Percentiles rank a stretch among this genome's conserved stretches.
phyloP scores from a whole-genome alignment of 2,329 filamentous ascomycete species.

The Escovopsis sp. region DNA sequence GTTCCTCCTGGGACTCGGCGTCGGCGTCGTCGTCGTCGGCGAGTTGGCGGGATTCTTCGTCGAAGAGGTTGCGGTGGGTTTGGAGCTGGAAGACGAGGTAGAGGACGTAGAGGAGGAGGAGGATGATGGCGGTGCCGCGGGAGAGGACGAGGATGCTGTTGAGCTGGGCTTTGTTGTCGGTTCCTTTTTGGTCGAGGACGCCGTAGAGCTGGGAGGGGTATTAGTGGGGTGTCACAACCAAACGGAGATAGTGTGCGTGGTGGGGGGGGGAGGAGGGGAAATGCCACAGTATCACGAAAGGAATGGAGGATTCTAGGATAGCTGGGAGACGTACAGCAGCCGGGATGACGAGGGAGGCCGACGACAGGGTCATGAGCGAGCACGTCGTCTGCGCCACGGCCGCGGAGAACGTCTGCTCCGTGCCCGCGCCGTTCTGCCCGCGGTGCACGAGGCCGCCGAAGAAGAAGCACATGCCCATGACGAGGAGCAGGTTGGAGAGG shows the following conservation, averaged over 20 bases:
- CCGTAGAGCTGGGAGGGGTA: conserved; percentile 40
- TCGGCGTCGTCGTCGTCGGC: conserved; percentile 25
- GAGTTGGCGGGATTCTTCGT: conserved; percentile 32
- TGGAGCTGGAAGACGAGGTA: conserved; percentile 67
- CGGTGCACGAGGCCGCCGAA: conserved; percentile 54
- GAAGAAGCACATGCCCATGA: conserved; percentile 68
- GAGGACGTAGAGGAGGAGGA: conserved; percentile 58
- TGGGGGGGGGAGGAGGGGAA: conserved; percentile 61
- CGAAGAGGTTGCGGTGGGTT: conserved; percentile 60
- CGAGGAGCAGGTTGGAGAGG: conserved; percentile 82
- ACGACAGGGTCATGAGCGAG: conserved; percentile 60
- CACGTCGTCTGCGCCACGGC: conserved; percentile 65
- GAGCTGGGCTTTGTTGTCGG: conserved; percentile 24
- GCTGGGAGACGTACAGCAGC: conserved; percentile 37
- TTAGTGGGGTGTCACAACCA: background rate
- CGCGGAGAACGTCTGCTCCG: conserved; percentile 57
- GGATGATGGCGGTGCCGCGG: conserved; percentile 59
- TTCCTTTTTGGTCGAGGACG: conserved; percentile 34
- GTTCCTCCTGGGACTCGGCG: conserved; percentile 21
- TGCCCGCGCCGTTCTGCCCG: conserved; percentile 37
- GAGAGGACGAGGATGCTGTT: conserved; percentile 55
- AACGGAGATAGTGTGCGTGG: conserved; percentile 39
- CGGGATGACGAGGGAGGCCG: conserved; percentile 65
- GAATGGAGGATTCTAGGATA: background rate
- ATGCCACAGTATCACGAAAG: conserved; percentile 8